Evolutionary conservation across 768 basidiomycete species (phyloP).

Genomic region (Lactarius hatsudake): DNA sequence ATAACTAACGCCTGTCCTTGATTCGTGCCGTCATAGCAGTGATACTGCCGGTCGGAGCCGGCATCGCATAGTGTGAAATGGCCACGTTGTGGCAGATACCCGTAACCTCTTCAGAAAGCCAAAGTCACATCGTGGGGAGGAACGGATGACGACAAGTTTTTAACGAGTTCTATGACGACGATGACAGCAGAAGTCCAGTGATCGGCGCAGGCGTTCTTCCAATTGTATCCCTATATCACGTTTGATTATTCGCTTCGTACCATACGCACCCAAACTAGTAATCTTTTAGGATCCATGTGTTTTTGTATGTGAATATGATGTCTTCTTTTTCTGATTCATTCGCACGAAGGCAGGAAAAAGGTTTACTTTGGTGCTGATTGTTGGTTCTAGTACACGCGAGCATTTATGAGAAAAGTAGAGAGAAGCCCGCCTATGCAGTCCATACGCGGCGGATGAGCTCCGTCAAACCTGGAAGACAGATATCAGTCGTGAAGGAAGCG

Average conservation of each 20-base stretch:
- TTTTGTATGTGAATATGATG: neutral
- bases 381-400: constrained; percentile 13
- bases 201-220: neutral
- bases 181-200: neutral
- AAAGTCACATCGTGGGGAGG: neutral
- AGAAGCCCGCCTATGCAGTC: constrained; percentile 53
- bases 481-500: neutral
- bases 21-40: constrained; percentile 7
- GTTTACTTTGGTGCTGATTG: neutral
- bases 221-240: neutral
- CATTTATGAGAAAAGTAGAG: no score
- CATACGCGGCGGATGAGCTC: constrained; percentile 82
- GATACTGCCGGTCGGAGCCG: constrained; percentile 16
- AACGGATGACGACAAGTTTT: neutral
- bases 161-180: neutral
- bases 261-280: neutral
- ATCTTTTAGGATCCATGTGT: neutral
- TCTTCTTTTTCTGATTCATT: neutral
- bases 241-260: neutral
- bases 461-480: constrained; percentile 59
- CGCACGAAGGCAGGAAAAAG: neutral
- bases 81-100: neutral
- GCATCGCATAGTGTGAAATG: constrained; percentile 14
- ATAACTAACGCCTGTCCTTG: neutral
- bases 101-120: neutral